Evolutionary conservation across 305 asterid genomes (phyloP), one percentile per base, ranked within the genome.

Genomic region (Rubia occidens): DNA sequence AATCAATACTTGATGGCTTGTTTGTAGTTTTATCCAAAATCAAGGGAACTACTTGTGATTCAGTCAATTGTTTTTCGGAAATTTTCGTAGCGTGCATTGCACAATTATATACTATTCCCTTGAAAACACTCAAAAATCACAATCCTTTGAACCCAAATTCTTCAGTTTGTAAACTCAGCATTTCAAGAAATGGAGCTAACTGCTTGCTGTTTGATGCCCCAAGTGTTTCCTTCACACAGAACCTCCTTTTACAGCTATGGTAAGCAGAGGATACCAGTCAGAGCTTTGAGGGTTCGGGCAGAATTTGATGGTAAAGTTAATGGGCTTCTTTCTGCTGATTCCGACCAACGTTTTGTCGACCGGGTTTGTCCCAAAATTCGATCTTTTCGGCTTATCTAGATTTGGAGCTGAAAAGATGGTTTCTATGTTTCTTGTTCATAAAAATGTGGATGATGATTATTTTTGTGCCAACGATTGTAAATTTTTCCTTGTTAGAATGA

Each of bases 311-410:
- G 79, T 9, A 89, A 79, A 79, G 79, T 85, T 35, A 89, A 94
- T 74, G 97, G 96, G 24, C 81, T 88, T 55, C 81, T 85, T 40
- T 86, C 95, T 47, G 77, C 85, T 72, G 99, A 91, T 60, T 83
- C 84, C 32, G 99, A 91, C 85, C 75, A 95, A 73, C 95, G 99
- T 60, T 89, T 81, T 69, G 66, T 80, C 64, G 96, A 94, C 82
- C 83, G 97, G 93, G 99, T 94, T 68, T 76, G 90, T 69, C 32
- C 66, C 76, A 18, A 65, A 17, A 17, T 62, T 18, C 53, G 15
- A n/a, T 20, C 53, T 37, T 59, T 70, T n/a, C 18, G 6, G 14
- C 40, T 65, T 54, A 9, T 5, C 32, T 32, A 29, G n/a, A 4
- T 54, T 21, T 14, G 42, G 42, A 35, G 72, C 68, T 39, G 64